Evolutionary conservation across 1,139 yeast genomes (phyloP), one percentile per base, ranked within the genome.

Genomic region (Blastobotrys elegans): DNA sequence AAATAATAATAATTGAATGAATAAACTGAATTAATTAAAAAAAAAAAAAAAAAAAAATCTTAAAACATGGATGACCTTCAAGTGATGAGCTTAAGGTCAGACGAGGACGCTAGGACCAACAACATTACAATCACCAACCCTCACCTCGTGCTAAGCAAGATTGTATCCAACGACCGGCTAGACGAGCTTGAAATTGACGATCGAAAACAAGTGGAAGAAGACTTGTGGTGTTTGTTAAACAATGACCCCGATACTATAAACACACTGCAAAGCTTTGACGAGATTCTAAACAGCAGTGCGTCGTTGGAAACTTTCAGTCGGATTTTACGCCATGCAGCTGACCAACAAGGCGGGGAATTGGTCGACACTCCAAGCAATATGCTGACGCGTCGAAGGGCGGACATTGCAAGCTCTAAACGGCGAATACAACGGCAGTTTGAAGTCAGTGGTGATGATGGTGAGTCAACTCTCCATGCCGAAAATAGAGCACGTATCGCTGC

Each of bases 101-200:
- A 24, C 10, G 27, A 10, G 27, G 27, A 24, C n/a, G n/a, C n/a
- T n/a, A n/a, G n/a, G n/a, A n/a, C n/a, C n/a, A n/a, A n/a, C n/a
- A n/a, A n/a, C n/a, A n/a, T n/a, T n/a, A n/a, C n/a, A n/a, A 24
- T 37, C 3, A 26, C 5, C 11, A 39, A 39, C 33, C 35, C 35
- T 3, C 44, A 39, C 27, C 22, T 24, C 4, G 37, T 36, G 17
- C 11, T 45, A 32, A 37, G 44, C n/a, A 40, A 27, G 16, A 45
- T 45, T 16, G 14, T 45, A 24, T 17, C 44, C 11, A 41, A 40
- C 20, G 20, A 36, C 7, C 33, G 44, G 21, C 24, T 45, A 18
- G 21, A 36, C 11, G 37, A 40, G 16, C 11, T 45, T n/a, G 44
- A 40, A n/a, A 21, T 18, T 8, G 32, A 34, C 2, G 14, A n/a